Evolutionary conservation across 352 stramenopile genomes (phyloP).

Genomic region (Pythium grandisporangium): DNA sequence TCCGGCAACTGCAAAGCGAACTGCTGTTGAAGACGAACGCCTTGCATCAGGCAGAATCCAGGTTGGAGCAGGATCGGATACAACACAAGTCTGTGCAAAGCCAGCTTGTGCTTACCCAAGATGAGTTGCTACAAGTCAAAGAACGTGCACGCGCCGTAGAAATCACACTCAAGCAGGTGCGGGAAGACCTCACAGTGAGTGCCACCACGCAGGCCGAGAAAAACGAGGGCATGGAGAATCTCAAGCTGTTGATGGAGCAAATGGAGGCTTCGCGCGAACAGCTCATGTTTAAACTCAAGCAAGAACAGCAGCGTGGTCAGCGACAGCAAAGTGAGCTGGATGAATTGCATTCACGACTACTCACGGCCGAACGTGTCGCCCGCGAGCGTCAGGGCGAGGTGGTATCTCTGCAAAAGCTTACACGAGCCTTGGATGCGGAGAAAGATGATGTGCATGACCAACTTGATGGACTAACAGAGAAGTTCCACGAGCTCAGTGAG

Average conservation of each 20-base stretch:
- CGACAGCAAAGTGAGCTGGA: constrained; percentile 42
- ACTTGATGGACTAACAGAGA: constrained; percentile 64
- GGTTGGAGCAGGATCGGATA: constrained; percentile 58
- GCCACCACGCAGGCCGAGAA: constrained; percentile 56
- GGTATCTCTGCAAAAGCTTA: constrained; percentile 55
- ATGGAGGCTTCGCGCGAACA: constrained; percentile 80
- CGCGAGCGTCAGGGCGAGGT: constrained; percentile 35
- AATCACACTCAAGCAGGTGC: constrained; percentile 44
- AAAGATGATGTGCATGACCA: constrained; percentile 68
- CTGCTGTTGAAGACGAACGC: constrained; percentile 40
- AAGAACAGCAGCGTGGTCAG: constrained; percentile 57
- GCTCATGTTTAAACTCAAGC: constrained; percentile 68
- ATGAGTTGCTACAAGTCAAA: constrained; percentile 46
- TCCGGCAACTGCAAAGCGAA: constrained; percentile 57
- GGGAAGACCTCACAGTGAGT: constrained; percentile 43
- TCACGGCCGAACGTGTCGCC: constrained; percentile 30
- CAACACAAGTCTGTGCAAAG: constrained; percentile 43
- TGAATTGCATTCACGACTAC: constrained; percentile 38
- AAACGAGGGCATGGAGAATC: constrained; percentile 49
- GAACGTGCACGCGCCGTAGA: constrained; percentile 42
- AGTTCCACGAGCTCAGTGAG: constrained; percentile 46
- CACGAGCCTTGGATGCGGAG: constrained; percentile 51
- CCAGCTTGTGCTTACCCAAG: constrained; percentile 43
- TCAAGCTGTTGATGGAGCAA: constrained; percentile 68
- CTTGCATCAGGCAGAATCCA: constrained; percentile 44